Base-by-base conservation (phyloP, 1,284 basidiomycete genomes). In the Fomitopsis schrenkii region DNA sequence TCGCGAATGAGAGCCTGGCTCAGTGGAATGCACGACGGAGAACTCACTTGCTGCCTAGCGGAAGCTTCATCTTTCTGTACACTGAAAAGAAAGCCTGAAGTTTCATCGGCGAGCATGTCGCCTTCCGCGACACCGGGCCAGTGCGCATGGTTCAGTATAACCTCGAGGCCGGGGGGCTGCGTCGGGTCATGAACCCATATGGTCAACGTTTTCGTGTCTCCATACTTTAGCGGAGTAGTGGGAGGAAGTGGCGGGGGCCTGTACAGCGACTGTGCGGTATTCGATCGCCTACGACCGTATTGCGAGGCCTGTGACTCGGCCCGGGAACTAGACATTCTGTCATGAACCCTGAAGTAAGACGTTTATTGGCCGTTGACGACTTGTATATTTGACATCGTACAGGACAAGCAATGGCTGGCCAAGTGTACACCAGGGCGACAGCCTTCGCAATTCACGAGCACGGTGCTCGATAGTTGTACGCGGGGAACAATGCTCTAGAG, bases 111-210 rank as follows among this genome's bases (percentile, higher is more conserved):
- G 53, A 93, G 70, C 68, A 91, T 75, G 68, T 93, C 91, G 9
- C 90, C 91, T 66, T 88, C 87, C 46, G 76, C 76, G 53, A 91
- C 86, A 2, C 91, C 91, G 17, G 88, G 87, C 87, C 89, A 92
- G 70, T 79, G 84, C 19, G 83, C 76, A 55, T 87, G 85, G 66
- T 93, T 92, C 69, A 93, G 79, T 15, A 84, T 78, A 57, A 90
- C 84, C 35, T 76, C 76, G 5, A 30, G 35, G 17, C 52, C 52
- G n/a, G 79, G 70, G 0, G 81, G 82, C 42, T 89, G 85, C 67
- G 83, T 85, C n/a, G 80, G 69, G 63, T 91, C 88, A 67, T 90
- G 87, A 4, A 91, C 88, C 90, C 90, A 91, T 15, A 81, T 79
- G 46, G 84, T 88, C 40, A 92, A 75, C 0, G 80, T 73, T 64